Evolutionary conservation across 2,329 filamentous ascomycete species (phyloP).

Genomic region (Cercospora berteroae): DNA sequence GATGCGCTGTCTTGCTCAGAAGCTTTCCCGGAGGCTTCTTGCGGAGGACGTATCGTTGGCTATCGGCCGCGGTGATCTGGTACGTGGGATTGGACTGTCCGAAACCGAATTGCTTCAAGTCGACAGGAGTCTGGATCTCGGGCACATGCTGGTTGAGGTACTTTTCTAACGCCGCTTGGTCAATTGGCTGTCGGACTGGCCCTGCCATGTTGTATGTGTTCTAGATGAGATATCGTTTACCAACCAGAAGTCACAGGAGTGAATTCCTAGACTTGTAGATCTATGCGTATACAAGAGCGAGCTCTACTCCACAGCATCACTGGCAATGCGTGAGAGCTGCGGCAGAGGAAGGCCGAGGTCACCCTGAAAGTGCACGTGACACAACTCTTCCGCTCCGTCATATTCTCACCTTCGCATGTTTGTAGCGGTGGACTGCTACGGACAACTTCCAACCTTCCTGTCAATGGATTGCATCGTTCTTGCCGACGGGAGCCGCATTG

Average conservation of each 20-base stretch:
- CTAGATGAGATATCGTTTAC: not conserved
- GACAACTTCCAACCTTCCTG: too few relatives aligned
- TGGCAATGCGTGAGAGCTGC: not conserved
- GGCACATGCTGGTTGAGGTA: slow-evolving; percentile 78
- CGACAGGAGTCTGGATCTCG: slow-evolving; percentile 73
- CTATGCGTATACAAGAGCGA: not conserved
- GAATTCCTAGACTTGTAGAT: not conserved
- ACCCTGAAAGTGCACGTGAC: not conserved
- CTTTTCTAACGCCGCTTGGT: slow-evolving; percentile 71
- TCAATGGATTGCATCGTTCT: slow-evolving; percentile 15
- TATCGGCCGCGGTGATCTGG: slow-evolving; percentile 72
- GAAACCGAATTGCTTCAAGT: slow-evolving; percentile 92
- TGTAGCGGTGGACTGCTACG: too few relatives aligned
- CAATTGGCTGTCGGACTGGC: slow-evolving; percentile 82
- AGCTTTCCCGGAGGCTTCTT: slow-evolving; percentile 96
- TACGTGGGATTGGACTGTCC: slow-evolving; percentile 92
- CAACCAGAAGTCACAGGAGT: not conserved
- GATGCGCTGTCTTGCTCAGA: slow-evolving; percentile 88
- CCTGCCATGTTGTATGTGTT: slow-evolving; percentile 64
- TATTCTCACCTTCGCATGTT: too few relatives aligned
- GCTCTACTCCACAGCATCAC: not conserved
- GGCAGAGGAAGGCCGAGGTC: slow-evolving; percentile 2
- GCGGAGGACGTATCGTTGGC: slow-evolving; percentile 77
- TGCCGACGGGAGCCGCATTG: slow-evolving; percentile 18
- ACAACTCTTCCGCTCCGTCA: too few relatives aligned